phyloP scores from a whole-genome alignment of 2,329 filamentous ascomycete genomes.

The Colletotrichum musae region DNA sequence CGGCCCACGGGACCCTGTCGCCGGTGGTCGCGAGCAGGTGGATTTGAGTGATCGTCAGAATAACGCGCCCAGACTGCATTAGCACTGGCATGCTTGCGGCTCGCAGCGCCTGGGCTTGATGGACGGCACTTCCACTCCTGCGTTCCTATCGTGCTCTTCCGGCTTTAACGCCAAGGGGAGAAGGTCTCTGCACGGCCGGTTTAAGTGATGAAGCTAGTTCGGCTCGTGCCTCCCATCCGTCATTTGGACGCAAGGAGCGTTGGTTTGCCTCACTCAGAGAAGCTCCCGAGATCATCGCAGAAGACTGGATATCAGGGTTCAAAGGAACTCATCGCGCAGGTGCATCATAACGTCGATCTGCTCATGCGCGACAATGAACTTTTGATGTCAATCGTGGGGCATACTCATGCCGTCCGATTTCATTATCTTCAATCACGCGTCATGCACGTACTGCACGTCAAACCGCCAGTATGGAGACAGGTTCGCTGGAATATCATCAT shows the following conservation, averaged over 20 bases:
- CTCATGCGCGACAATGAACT: neutral
- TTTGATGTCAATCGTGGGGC: too few species aligned
- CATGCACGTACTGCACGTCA: too few species aligned
- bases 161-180: neutral
- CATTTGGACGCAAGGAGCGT: neutral
- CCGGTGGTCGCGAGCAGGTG: neutral
- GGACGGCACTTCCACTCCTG: neutral
- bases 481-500: too few species aligned
- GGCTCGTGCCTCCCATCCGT: neutral
- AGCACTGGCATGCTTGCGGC: constrained; percentile 13
- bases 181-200: neutral
- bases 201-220: neutral
- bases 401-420: too few species aligned
- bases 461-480: too few species aligned
- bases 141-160: neutral
- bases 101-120: neutral
- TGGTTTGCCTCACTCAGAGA: neutral
- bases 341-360: neutral
- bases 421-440: too few species aligned
- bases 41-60: neutral
- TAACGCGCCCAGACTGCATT: neutral
- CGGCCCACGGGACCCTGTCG: neutral
- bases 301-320: neutral
- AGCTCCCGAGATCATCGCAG: neutral
- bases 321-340: neutral